Evolutionary conservation across 2,329 filamentous ascomycete species (phyloP).

Genomic region (Sclerotinia sclerotiorum): DNA sequence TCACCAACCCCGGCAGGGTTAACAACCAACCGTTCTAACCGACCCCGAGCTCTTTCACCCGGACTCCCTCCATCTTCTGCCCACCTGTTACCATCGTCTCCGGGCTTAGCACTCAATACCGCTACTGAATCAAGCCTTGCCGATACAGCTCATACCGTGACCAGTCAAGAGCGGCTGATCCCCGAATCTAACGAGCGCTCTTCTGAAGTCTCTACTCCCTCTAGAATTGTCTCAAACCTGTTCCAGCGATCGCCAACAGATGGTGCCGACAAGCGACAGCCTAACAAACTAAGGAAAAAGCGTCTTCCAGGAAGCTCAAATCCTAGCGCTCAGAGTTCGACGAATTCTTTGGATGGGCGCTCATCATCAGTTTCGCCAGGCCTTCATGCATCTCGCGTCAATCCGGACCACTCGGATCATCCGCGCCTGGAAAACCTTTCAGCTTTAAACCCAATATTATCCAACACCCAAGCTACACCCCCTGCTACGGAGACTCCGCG

Average conservation of each 20-base stretch:
- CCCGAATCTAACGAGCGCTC: slow-evolving; percentile 34
- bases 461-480: slow-evolving; percentile 33
- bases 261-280: slow-evolving; percentile 63
- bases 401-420: slow-evolving; percentile 38
- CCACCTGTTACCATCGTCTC: slow-evolving; percentile 32
- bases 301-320: slow-evolving; percentile 71
- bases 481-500: slow-evolving; percentile 34
- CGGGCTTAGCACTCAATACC: slow-evolving; percentile 29
- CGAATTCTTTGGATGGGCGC: slow-evolving; percentile 64
- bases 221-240: slow-evolving; percentile 66
- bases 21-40: slow-evolving; percentile 24
- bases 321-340: slow-evolving; percentile 88
- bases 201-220: slow-evolving; percentile 50
- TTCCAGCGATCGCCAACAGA: slow-evolving; percentile 69
- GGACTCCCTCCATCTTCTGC: slow-evolving; percentile 26
- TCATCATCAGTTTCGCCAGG: slow-evolving; percentile 34
- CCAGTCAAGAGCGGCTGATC: slow-evolving; percentile 52
- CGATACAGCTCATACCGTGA: slow-evolving; percentile 34
- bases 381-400: slow-evolving; percentile 39
- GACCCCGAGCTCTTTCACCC: slow-evolving; percentile 33
- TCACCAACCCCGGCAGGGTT: slow-evolving; percentile 42
- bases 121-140: slow-evolving; percentile 32
- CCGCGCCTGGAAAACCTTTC: slow-evolving; percentile 35
- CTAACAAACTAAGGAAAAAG: slow-evolving; percentile 91
- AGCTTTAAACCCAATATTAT: slow-evolving; percentile 28